Evolutionary conservation across 345 rosid genomes (phyloP), one percentile per base, ranked within the genome.

Genomic region (Cochlearia excelsa): DNA sequence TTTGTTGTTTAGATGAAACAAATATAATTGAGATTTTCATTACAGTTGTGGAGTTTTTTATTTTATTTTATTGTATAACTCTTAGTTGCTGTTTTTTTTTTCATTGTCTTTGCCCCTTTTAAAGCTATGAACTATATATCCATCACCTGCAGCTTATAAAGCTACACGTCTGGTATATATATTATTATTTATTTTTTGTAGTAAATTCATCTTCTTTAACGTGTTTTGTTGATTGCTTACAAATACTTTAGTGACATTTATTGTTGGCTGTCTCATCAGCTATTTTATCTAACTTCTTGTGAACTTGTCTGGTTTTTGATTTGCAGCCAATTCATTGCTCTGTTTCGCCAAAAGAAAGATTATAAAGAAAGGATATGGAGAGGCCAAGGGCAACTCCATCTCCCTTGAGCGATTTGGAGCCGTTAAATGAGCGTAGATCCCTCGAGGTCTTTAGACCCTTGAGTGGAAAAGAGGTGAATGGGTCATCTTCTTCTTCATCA

Each of bases 391-490:
- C 78, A 37, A 54, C 51, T 71, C 66, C 55, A 0, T 59, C 75
- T 53, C 59, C 65, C 57, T 59, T 71, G 46, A 27, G 27, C 9
- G 75, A 59, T 6, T 6, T 43, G 30, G 75, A 45, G 44, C 9
- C 64, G 44, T 44, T 37, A 57, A 57, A 26, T 37, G 75, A 74
- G 38, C 72, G 63, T 28, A 63, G 39, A 46, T 70, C 83, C 30
- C 68, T 71, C 4, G 74, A 81, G 48, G 31, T 74, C 7, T 78
- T 75, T 16, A 70, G 68, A 35, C 75, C 80, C 26, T 54, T 26
- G 44, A 58, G 26, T 52, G 67, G 43, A 8, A 53, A 39, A 61
- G 69, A 57, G 37, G 69, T 61, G 6, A 55, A 58, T 7, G 66
- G 74, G 38, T 46, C 38, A 43, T 46, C 54, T 9, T 65, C 71